Evolutionary conservation across 352 stramenopile species (phyloP).

Genomic region (Pythium folliculosum): DNA sequence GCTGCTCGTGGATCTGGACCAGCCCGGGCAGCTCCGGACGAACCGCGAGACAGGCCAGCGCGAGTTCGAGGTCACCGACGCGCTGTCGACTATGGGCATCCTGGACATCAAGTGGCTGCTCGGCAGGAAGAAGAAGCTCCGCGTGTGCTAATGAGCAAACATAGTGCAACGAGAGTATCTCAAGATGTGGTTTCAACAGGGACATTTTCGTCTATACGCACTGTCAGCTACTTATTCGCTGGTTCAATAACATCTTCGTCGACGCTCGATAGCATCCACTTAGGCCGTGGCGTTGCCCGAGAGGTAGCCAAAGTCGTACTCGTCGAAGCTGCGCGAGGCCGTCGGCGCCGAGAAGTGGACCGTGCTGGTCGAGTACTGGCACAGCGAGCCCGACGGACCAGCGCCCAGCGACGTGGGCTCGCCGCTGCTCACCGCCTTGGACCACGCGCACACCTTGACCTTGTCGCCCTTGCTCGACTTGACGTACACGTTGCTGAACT

Average conservation of each 20-base stretch:
- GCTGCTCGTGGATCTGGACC: slow-evolving; percentile 39
- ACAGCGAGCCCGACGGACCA: slow-evolving; percentile 11
- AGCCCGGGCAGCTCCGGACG: slow-evolving; percentile 32
- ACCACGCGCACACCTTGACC: slow-evolving; percentile 27
- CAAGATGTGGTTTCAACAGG: no score
- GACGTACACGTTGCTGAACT: slow-evolving; percentile 31
- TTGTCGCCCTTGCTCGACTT: slow-evolving; percentile 28
- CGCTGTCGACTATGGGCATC: slow-evolving; percentile 1
- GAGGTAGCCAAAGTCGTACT: slow-evolving; percentile 7
- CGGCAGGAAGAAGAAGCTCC: slow-evolving; percentile 39
- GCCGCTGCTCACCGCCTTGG: slow-evolving; percentile 11
- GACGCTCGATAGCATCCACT: no score
- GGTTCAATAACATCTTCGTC: no score
- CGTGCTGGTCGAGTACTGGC: slow-evolving; percentile 17
- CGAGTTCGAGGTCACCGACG: slow-evolving; percentile 43
- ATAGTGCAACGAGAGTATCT: no score
- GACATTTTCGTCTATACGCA: no score
- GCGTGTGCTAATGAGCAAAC: slow-evolving; percentile 32
- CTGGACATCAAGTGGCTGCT: slow-evolving; percentile 8
- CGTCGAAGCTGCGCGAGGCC: neutral
- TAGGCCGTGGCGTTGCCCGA: no score
- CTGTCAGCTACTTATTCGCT: no score
- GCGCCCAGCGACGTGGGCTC: slow-evolving; percentile 21
- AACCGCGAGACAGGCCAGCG: slow-evolving; percentile 27
- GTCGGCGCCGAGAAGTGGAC: slow-evolving; percentile 14